phyloP scores from a whole-genome alignment of 768 basidiomycete species.

The Mycena venus region DNA sequence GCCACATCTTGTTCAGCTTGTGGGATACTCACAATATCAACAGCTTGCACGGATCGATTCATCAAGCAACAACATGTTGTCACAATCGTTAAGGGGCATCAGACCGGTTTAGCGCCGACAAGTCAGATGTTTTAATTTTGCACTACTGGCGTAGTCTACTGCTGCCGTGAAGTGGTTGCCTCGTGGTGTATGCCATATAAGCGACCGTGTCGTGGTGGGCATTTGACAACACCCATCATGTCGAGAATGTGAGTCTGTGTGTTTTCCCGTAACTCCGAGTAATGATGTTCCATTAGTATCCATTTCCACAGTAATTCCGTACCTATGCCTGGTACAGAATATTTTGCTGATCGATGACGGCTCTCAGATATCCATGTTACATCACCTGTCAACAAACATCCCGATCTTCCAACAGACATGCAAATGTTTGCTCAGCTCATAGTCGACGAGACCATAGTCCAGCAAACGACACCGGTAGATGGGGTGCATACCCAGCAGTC shows the following conservation, averaged over 20 bases:
- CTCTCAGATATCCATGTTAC: not conserved
- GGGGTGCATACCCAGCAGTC: not conserved
- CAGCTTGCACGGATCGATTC: slow-evolving; percentile 12
- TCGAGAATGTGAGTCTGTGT: not conserved
- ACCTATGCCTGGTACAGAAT: not conserved
- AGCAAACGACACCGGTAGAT: not conserved
- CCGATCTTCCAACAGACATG: slow-evolving; percentile 2
- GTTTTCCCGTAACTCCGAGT: not conserved
- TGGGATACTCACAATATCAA: not conserved
- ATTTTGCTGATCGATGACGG: not conserved
- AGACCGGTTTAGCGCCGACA: slow-evolving; percentile 7
- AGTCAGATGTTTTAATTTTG: slow-evolving; percentile 8
- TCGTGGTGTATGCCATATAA: not conserved
- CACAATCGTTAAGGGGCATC: not conserved
- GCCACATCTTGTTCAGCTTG: not conserved
- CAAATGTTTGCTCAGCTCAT: slow-evolving; percentile 12
- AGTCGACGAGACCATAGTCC: not conserved
- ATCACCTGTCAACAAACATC: not conserved
- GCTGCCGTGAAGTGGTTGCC: not conserved
- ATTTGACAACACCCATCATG: not conserved
- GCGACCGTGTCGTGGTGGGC: not conserved
- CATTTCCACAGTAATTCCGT: not conserved
- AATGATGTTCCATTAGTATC: not conserved
- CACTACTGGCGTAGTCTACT: no score
- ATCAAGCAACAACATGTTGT: not conserved